phyloP scores from a whole-genome alignment of 208 protist species.

The Leishmania aethiopica region DNA sequence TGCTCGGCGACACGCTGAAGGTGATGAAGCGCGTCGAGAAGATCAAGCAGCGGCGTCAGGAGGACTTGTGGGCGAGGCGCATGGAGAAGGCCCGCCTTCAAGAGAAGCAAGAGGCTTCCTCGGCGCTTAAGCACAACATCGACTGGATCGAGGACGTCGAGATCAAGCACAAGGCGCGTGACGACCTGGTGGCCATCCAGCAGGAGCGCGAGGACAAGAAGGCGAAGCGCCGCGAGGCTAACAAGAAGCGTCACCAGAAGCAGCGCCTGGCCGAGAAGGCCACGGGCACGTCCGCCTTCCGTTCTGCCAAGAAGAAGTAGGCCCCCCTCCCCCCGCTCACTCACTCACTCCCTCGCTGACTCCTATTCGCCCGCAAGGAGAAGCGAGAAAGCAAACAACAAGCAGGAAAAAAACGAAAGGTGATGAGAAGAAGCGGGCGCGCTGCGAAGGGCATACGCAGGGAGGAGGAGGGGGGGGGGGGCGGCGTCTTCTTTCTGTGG shows the following conservation, averaged over 20 bases:
- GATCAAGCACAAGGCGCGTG: slow-evolving; percentile 82
- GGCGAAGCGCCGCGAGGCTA: slow-evolving; percentile 68
- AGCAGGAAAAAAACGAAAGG: background rate
- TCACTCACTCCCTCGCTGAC: too few species aligned
- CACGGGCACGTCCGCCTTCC: slow-evolving; percentile 41
- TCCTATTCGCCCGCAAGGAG: background rate
- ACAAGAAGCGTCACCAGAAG: slow-evolving; percentile 73
- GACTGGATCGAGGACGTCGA: slow-evolving; percentile 91
- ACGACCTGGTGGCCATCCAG: slow-evolving; percentile 79
- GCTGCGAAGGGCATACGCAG: background rate
- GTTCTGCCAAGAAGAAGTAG: slow-evolving; percentile 62
- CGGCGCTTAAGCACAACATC: slow-evolving; percentile 94
- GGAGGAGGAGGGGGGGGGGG: background rate
- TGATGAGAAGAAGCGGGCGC: background rate
- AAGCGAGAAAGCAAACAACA: background rate
- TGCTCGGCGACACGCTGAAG: slow-evolving; percentile 94
- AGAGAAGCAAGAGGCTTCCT: slow-evolving; percentile 76
- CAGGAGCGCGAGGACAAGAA: slow-evolving; percentile 79
- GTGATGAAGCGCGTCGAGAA: slow-evolving; percentile 98
- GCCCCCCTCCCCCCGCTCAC: background rate
- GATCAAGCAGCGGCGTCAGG: slow-evolving; percentile 95
- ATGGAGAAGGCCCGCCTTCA: slow-evolving; percentile 80
- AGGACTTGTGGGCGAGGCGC: slow-evolving; percentile 92
- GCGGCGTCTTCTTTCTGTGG: background rate
- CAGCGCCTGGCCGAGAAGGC: slow-evolving; percentile 67